Conservation (phyloP, 2,329 filamentous ascomycete species). For the Neodidymelliopsis sp. region DNA sequence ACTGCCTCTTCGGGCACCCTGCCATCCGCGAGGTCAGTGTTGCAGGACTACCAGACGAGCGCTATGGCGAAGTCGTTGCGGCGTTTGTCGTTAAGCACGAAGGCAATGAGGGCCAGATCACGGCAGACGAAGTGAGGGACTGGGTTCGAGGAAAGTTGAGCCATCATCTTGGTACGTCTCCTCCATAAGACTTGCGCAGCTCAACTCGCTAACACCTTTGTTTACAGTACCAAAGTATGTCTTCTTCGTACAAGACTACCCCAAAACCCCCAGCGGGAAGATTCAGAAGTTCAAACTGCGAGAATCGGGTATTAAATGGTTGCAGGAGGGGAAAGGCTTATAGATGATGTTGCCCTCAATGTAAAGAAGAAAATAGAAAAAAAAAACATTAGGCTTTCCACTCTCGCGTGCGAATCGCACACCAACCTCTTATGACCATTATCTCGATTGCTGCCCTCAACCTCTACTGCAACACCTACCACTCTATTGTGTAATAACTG, state of each 20-base stretch:
- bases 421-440: no score
- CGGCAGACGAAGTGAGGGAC: conserved; percentile 65
- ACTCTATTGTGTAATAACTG: no score
- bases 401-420: no score
- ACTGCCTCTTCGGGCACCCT: conserved; percentile 78
- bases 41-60: conserved; percentile 81
- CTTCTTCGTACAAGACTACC: conserved; percentile 86
- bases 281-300: conserved; percentile 92
- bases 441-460: no score
- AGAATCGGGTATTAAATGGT: conserved; percentile 62
- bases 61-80: conserved; percentile 85
- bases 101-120: conserved; percentile 52
- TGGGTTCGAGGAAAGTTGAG: conserved; percentile 77
- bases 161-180: conserved; percentile 70
- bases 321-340: conserved; percentile 34
- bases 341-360: no score
- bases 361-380: no score
- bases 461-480: no score
- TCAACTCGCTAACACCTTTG: neutral
- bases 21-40: conserved; percentile 79
- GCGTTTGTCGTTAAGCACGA: conserved; percentile 74
- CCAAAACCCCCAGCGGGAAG: conserved; percentile 96
- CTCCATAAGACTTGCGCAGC: no score
- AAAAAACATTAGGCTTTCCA: no score
- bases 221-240: conserved; percentile 82